These are phyloP conservation scores for Rhizopogon sp. DNA, from an alignment of 768 basidiomycete genomes.

Conservation along the genomic window DNA sequence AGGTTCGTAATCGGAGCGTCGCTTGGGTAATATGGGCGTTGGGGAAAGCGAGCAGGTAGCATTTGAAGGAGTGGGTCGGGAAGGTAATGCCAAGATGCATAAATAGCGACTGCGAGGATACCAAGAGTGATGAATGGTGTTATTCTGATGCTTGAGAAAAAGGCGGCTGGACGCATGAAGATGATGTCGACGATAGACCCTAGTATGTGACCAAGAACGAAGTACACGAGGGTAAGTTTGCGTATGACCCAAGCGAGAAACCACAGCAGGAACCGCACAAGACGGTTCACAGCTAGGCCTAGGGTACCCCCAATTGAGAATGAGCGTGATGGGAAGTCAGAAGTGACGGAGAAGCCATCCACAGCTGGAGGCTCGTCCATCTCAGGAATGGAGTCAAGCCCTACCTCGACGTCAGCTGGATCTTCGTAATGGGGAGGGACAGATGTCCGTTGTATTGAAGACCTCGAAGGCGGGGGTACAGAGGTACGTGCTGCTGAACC, in stretches of 20 bases:
- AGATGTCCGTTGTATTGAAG: conserved; percentile 34
- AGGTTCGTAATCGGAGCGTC: conserved; percentile 60
- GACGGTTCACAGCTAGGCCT: conserved; percentile 37
- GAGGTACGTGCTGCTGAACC: conserved; percentile 29
- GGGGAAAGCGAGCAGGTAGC: conserved; percentile 28
- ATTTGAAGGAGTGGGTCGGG: conserved; percentile 29
- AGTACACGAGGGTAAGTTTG: conserved; percentile 30
- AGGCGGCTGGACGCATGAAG: conserved; percentile 41
- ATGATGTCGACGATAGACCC: conserved; percentile 46
- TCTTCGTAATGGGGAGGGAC: conserved; percentile 35
- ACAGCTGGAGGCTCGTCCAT: conserved; percentile 44
- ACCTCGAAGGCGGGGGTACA: conserved; percentile 31
- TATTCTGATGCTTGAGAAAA: conserved; percentile 29
- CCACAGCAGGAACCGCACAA: conserved; percentile 23
- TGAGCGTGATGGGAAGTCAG: conserved; percentile 13
- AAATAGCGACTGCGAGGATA: conserved; percentile 39
- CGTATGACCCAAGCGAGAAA: conserved; percentile 21
- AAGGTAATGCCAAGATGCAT: conserved; percentile 40
- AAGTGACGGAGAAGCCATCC: conserved; percentile 20
- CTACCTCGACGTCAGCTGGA: conserved; percentile 40
- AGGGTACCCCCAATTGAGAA: conserved; percentile 46
- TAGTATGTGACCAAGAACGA: conserved; percentile 42
- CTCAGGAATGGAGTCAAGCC: conserved; percentile 62
- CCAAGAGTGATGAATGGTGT: conserved; percentile 28
- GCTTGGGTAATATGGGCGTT: conserved; percentile 45